Conservation (phyloP, 1,139 yeast genomes). For the Nakaseomyces uthaithaninus region DNA sequence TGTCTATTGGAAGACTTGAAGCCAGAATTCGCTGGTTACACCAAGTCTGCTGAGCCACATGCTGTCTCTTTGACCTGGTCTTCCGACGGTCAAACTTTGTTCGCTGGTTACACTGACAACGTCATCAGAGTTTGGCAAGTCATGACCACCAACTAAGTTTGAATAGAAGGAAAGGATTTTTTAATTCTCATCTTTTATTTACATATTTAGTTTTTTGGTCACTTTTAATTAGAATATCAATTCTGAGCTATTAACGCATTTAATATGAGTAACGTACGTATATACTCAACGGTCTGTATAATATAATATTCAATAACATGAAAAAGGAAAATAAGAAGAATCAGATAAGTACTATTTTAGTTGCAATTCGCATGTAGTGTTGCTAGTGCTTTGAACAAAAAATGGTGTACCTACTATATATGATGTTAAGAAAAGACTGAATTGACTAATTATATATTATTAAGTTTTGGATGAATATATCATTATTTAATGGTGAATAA, state of each 20-base stretch:
- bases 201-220: slow-evolving; percentile 7
- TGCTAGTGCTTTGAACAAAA: no score
- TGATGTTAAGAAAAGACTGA: no score
- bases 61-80: slow-evolving; percentile 99
- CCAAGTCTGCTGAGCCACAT: slow-evolving; percentile 95
- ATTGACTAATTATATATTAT: no score
- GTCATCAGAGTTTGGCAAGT: slow-evolving; percentile 99
- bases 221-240: slow-evolving; percentile 4
- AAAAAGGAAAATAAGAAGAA: no score
- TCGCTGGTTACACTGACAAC: slow-evolving; percentile 99
- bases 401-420: no score
- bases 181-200: slow-evolving; percentile 4
- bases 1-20: slow-evolving; percentile 93
- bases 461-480: no score
- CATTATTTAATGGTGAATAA: no score
- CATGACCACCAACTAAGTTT: slow-evolving; percentile 69
- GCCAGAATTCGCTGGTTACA: slow-evolving; percentile 91
- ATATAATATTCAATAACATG: slow-evolving; percentile 5
- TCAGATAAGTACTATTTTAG: neutral
- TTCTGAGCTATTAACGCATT: slow-evolving; percentile 3
- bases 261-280: neutral
- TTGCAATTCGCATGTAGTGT: neutral
- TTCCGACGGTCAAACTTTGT: slow-evolving; percentile 98
- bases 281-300: slow-evolving; percentile 4
- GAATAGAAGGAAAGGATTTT: slow-evolving; percentile 7